Base-by-base conservation (phyloP, 1,284 basidiomycete genomes). In the Golubevia sp. region DNA sequence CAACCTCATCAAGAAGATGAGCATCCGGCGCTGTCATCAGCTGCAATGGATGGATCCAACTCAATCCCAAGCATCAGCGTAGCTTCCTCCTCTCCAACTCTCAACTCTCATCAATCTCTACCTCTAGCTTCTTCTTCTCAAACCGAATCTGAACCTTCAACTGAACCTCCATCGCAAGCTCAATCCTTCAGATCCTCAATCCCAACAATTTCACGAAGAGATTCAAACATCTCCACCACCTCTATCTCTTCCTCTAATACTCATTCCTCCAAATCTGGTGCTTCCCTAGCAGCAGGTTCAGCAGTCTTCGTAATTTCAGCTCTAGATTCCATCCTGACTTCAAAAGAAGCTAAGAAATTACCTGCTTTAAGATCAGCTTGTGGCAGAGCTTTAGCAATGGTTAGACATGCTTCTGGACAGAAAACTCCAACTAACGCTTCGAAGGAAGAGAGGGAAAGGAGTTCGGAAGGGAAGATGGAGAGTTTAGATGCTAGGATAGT, bases 221-320 rank as follows among this genome's bases (percentile, higher is more conserved):
- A 23, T 56, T 54, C 30, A 30, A n/a, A 7, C 26, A 4, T 48
- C 2, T 21, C 6, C 23, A 58, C 48, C 15, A 48, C 21, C 3
- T 27, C 18, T 48, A 58, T 27, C 57, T 52, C 26, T 26, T 49
- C 21, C 13, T 58, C 20, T 58, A 49, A 5, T 26, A 44, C 38
- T 58, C 34, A 49, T 58, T 21, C 57, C 48, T 34, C 55, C 44
- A 34, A 38, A 23, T 26, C 55, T 23, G 20, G 25, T 56, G 24
- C 27, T 55, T 21, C 34, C n/a, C 27, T 30, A 25, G 24, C 51
- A 13, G 24, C 51, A 25, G 51, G 24, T 13, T 53, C 51, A 15
- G 71, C 76, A 20, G 81, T 83, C 58, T 83, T 83, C 61, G 76
- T 83, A 53, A 59, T 79, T 27, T 72, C 77, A 4, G 81, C 81